A percentile compares a stretch with the other conserved stretches of the same genome.
phyloP scores from a whole-genome alignment of 352 stramenopile genomes.

The Globisporangium acanthophoron region DNA sequence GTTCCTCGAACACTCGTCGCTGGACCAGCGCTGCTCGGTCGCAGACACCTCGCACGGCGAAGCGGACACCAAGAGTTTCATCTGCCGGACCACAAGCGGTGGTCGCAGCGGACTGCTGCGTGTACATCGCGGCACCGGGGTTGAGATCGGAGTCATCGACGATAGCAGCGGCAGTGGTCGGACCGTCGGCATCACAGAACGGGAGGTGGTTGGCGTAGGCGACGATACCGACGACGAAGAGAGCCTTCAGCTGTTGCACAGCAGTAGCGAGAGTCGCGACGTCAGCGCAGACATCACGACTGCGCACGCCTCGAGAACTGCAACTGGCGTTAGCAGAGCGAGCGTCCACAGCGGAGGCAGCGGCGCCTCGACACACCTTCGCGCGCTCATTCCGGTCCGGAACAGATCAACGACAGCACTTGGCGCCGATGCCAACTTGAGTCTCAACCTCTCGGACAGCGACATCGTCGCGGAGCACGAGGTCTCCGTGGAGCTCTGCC shows the following conservation, averaged over 20 bases:
- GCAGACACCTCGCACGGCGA: background rate
- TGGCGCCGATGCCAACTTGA: constrained; percentile 2
- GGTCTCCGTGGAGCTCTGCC: constrained; percentile 60
- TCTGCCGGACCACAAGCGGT: constrained; percentile 19
- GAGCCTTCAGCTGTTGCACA: constrained; percentile 6
- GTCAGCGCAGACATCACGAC: background rate
- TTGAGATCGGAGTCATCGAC: constrained; percentile 5
- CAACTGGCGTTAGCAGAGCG: background rate
- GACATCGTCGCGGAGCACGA: constrained; percentile 40
- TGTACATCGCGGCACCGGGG: constrained; percentile 14
- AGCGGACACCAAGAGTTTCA: constrained; percentile 20
- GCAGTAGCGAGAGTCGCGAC: background rate
- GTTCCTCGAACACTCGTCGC: constrained; percentile 7
- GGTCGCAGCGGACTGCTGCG: constrained; percentile 19
- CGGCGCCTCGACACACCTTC: background rate
- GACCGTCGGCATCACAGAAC: background rate
- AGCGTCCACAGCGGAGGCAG: background rate
- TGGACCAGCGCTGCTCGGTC: background rate
- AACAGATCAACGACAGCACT: constrained; percentile 4
- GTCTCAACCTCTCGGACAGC: constrained; percentile 16
- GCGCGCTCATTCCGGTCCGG: constrained; percentile 9
- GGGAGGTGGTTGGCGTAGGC: background rate
- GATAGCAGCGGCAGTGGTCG: background rate
- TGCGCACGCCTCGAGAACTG: background rate
- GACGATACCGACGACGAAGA: constrained; percentile 2